Percentiles rank a stretch among this genome's conserved stretches.
Conservation (phyloP, 2,329 filamentous ascomycete genomes). For the Microsporum ferrugineum region DNA sequence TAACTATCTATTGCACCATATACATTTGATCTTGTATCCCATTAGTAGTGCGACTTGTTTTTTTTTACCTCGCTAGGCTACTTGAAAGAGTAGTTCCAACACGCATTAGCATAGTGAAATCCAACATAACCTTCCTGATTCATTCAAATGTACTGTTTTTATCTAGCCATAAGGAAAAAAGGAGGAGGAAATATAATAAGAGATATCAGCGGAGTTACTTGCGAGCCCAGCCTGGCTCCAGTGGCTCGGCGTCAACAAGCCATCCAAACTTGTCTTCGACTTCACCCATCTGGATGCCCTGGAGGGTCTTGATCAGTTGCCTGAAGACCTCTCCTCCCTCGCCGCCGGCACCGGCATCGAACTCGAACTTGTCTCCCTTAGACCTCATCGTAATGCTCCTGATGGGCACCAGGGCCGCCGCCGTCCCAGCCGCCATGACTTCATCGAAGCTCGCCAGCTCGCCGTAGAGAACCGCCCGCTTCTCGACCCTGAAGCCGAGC, state of each 20-base stretch:
- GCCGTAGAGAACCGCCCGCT: constrained; percentile 50
- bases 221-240: constrained; percentile 24
- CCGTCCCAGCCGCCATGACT: constrained; percentile 84
- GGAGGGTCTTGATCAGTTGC: constrained; percentile 62
- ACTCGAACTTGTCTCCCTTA: constrained; percentile 45
- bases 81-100: too few species aligned
- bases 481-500: constrained; percentile 78
- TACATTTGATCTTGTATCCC: neutral
- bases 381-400: constrained; percentile 70
- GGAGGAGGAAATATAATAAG: too few species aligned
- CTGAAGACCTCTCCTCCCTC: constrained; percentile 54
- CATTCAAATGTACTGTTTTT: neutral
- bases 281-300: constrained; percentile 77
- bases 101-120: too few species aligned
- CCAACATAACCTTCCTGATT: neutral
- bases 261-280: constrained; percentile 66
- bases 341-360: constrained; percentile 34
- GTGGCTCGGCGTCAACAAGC: constrained; percentile 38
- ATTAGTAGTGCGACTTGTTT: too few species aligned
- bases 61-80: too few species aligned
- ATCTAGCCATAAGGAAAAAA: neutral
- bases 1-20: neutral
- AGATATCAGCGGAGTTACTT: neutral
- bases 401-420: constrained; percentile 82
- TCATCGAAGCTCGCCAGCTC: constrained; percentile 57